These are phyloP conservation scores for Exserohilum rostratum DNA, from an alignment of 2,329 filamentous ascomycete species.

Conservation along the genomic window DNA sequence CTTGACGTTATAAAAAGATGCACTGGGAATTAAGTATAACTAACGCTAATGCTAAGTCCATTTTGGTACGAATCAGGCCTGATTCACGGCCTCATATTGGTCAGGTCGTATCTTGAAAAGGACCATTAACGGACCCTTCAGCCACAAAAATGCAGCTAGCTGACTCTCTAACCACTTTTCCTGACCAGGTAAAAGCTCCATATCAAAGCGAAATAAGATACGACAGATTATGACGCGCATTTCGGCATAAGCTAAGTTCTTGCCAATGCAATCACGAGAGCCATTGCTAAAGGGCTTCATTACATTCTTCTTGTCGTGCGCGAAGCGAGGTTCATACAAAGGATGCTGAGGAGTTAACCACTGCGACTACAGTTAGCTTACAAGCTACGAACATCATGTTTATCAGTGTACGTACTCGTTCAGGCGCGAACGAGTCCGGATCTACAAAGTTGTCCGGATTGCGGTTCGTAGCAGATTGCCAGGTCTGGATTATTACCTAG, in stretches of 20 bases:
- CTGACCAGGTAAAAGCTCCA: neutral
- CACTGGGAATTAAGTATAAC: too few species aligned
- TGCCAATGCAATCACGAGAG: neutral
- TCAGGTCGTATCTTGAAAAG: too few species aligned
- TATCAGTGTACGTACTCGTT: too few species aligned
- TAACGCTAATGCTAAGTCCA: too few species aligned
- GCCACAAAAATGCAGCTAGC: neutral
- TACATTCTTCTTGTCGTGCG: neutral
- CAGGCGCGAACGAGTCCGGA: neutral
- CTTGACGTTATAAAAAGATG: too few species aligned
- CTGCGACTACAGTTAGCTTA: too few species aligned
- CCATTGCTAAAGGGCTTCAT: neutral
- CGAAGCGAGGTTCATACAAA: neutral
- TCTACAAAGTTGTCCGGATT: neutral
- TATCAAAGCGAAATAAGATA: neutral
- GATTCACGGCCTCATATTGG: too few species aligned
- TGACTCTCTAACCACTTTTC: conserved; percentile 1
- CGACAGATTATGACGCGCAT: neutral
- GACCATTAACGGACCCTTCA: conserved; percentile 1
- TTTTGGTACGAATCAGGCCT: too few species aligned
- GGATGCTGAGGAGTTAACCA: neutral
- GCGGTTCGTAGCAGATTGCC: neutral
- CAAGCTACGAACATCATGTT: too few species aligned
- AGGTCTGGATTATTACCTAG: neutral
- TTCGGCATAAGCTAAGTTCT: neutral